A percentile compares a stretch with the other conserved stretches of the same genome.
These are phyloP conservation scores for Phytophthora rubi DNA, from an alignment of 352 stramenopile species.

Conservation along the genomic window DNA sequence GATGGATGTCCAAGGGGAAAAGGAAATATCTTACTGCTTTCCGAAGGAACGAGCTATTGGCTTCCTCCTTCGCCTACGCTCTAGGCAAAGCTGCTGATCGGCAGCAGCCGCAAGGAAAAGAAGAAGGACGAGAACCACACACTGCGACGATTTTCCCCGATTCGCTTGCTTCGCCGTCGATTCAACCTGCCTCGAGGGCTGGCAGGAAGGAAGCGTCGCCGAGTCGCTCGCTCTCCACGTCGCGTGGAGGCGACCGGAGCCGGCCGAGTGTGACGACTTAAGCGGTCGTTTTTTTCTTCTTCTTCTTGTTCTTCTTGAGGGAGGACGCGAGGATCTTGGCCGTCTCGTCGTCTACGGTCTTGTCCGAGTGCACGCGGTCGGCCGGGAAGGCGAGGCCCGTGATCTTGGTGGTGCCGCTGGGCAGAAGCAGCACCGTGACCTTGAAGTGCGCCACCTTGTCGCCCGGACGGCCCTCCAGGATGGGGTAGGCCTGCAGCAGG, in stretches of 20 bases:
- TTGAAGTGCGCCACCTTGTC: conserved; percentile 99
- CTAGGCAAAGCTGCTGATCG: conserved; percentile 36
- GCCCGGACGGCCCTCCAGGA: conserved; percentile 94
- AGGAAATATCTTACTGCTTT: conserved; percentile 62
- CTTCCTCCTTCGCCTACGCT: conserved; percentile 36
- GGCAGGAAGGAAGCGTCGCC: conserved; percentile 30
- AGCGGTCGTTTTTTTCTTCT: conserved; percentile 80
- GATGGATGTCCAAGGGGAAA: conserved; percentile 27
- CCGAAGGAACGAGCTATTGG: conserved; percentile 44
- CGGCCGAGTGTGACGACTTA: conserved; percentile 30
- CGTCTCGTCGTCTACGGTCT: conserved; percentile 93
- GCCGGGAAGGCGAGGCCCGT: conserved; percentile 93
- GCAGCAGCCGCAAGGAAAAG: conserved; percentile 37
- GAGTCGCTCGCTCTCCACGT: conserved; percentile 18
- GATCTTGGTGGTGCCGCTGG: conserved; percentile 95
- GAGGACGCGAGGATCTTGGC: conserved; percentile 90
- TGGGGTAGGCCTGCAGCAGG: conserved; percentile 97
- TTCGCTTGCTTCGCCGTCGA: conserved; percentile 36
- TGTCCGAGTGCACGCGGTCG: conserved; percentile 93
- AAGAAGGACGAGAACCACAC: conserved; percentile 36
- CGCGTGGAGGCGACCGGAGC: conserved; percentile 7
- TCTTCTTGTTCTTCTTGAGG: conserved; percentile 96
- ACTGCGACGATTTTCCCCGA: conserved; percentile 32
- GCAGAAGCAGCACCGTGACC: conserved; percentile 97
- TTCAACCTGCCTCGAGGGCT: conserved; percentile 32